Conservation (phyloP, 1,139 yeast genomes). For the Hyphopichia pseudoburtonii region DNA sequence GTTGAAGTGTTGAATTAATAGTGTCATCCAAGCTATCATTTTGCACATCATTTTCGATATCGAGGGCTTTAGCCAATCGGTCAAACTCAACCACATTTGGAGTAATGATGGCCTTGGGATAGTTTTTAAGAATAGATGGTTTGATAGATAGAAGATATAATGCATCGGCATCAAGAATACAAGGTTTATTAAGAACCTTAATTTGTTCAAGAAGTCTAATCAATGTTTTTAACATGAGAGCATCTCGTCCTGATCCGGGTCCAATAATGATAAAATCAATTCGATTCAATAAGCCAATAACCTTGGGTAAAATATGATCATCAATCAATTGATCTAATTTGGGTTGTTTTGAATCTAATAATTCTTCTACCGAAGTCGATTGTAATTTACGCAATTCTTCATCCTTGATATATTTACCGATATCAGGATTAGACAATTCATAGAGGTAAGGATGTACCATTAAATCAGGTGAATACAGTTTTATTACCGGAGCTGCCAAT, state of each 20-base stretch:
- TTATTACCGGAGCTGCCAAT: slow-evolving; percentile 77
- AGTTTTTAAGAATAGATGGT: slow-evolving; percentile 54
- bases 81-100: slow-evolving; percentile 88
- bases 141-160: slow-evolving; percentile 58
- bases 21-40: slow-evolving; percentile 21
- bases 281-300: slow-evolving; percentile 54
- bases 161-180: slow-evolving; percentile 90
- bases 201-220: slow-evolving; percentile 58
- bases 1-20: slow-evolving; percentile 30
- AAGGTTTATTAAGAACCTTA: slow-evolving; percentile 53
- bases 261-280: slow-evolving; percentile 86
- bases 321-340: slow-evolving; percentile 35
- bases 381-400: slow-evolving; percentile 16
- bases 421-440: slow-evolving; percentile 25
- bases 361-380: slow-evolving; percentile 19
- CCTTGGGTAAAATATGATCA: slow-evolving; percentile 52
- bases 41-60: slow-evolving; percentile 30
- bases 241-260: slow-evolving; percentile 91
- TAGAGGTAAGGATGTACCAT: slow-evolving; percentile 93
- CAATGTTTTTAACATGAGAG: slow-evolving; percentile 61
- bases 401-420: slow-evolving; percentile 11
- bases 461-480: slow-evolving; percentile 84
- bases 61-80: slow-evolving; percentile 53
- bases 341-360: slow-evolving; percentile 15
- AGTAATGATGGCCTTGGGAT: slow-evolving; percentile 64